Evolutionary conservation across 2,329 filamentous ascomycete species (phyloP).

Genomic region (Ceratocystis colombiana): DNA sequence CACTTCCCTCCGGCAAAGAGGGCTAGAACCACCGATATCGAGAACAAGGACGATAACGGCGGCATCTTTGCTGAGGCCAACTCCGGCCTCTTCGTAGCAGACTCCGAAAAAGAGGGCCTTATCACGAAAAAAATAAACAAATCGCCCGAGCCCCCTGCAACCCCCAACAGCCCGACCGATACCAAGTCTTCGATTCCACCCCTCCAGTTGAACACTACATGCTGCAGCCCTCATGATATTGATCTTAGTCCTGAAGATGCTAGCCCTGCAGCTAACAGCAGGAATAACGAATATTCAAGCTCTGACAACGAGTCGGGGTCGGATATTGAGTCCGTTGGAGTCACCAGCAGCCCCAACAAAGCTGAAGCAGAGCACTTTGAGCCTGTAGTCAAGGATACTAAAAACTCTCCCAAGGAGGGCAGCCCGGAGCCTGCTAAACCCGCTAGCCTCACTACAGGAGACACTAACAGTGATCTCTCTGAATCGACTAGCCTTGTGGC

Average conservation of each 20-base stretch:
- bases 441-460: neutral
- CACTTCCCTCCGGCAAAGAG: slow-evolving; percentile 12
- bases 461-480: slow-evolving; percentile 1
- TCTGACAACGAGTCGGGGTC: neutral
- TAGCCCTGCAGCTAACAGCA: neutral
- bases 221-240: neutral
- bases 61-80: neutral
- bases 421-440: neutral
- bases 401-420: neutral
- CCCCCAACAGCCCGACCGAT: neutral
- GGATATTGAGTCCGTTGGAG: neutral
- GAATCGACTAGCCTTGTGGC: neutral
- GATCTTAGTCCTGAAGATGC: neutral
- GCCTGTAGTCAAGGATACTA: neutral
- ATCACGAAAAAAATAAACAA: neutral
- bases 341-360: neutral
- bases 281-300: neutral
- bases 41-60: neutral
- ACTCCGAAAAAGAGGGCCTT: neutral
- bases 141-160: neutral
- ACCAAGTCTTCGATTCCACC: neutral
- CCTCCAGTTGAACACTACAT: neutral
- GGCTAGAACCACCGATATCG: neutral
- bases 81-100: neutral
- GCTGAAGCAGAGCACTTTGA: neutral